A percentile compares a stretch with the other conserved stretches of the same genome.
These are phyloP conservation scores for Serpula lacrymans DNA, from an alignment of 768 basidiomycete species.

Conservation along the genomic window DNA sequence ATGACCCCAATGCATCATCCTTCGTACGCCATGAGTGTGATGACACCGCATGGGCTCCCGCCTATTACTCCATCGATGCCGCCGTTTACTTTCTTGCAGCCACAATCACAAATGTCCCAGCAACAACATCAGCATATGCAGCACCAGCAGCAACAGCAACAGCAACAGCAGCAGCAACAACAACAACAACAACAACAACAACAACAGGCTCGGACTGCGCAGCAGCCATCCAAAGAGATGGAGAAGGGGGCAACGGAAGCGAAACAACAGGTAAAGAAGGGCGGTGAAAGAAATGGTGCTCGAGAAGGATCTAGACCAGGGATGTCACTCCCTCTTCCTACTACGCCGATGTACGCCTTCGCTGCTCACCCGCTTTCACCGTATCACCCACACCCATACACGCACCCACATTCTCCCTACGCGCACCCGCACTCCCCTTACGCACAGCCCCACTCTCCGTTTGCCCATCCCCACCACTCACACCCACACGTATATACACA, in stretches of 20 bases:
- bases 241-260: not conserved
- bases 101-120: conserved; percentile 28
- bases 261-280: too few species aligned
- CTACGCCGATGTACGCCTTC: conserved; percentile 11
- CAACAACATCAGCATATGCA: conserved; percentile 11
- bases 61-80: conserved; percentile 99
- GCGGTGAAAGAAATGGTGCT: too few species aligned
- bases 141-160: conserved; percentile 13
- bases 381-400: conserved; percentile 18
- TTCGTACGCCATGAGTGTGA: conserved; percentile 26
- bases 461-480: conserved; percentile 3
- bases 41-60: conserved; percentile 80
- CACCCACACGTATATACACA: conserved; percentile 21
- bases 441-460: conserved; percentile 16
- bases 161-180: conserved; percentile 15
- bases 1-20: conserved; percentile 30
- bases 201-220: conserved; percentile 10
- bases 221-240: not conserved
- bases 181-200: conserved; percentile 10
- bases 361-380: conserved; percentile 16
- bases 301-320: too few species aligned
- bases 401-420: conserved; percentile 27
- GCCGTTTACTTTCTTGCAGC: conserved; percentile 79
- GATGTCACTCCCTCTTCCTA: conserved; percentile 8
- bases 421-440: conserved; percentile 29